These are phyloP conservation scores for Nemania sp. DNA, from an alignment of 2,329 filamentous ascomycete species.

Conservation along the genomic window DNA sequence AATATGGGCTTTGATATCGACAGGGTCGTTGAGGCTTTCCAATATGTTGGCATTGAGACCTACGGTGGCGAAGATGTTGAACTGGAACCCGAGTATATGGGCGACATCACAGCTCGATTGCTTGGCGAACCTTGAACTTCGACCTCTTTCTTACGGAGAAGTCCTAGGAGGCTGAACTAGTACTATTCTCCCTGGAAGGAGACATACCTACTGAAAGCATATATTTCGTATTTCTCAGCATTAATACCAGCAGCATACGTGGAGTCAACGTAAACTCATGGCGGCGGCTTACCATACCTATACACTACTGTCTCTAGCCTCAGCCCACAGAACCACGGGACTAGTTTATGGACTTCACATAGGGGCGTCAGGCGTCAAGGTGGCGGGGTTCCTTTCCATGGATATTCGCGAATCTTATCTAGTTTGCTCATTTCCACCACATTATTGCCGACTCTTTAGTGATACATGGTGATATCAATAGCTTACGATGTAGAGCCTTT, in stretches of 20 bases:
- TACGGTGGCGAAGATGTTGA: slow-evolving; percentile 84
- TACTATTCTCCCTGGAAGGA: not conserved
- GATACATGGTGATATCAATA: not conserved
- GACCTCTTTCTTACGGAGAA: not conserved
- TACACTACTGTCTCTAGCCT: not conserved
- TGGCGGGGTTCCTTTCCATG: slow-evolving; percentile 9
- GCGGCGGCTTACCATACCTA: slow-evolving; percentile 5
- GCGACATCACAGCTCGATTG: slow-evolving; percentile 86
- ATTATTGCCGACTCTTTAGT: not conserved
- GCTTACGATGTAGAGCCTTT: not conserved
- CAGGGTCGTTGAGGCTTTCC: slow-evolving; percentile 86
- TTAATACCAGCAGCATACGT: slow-evolving; percentile 24
- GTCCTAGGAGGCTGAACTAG: not conserved
- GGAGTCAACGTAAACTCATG: slow-evolving; percentile 4
- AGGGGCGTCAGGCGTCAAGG: slow-evolving; percentile 19
- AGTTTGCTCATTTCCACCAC: not conserved
- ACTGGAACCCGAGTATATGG: slow-evolving; percentile 90
- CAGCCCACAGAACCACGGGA: slow-evolving; percentile 7
- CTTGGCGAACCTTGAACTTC: slow-evolving; percentile 72
- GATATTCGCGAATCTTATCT: slow-evolving; percentile 19
- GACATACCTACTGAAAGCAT: not conserved
- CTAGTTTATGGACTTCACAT: slow-evolving; percentile 29
- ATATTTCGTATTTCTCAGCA: not conserved
- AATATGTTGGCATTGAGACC: slow-evolving; percentile 82
- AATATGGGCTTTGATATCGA: slow-evolving; percentile 93